These are phyloP conservation scores for Biancaea sappan DNA, from an alignment of 306 rosid species.

Conservation along the genomic window DNA sequence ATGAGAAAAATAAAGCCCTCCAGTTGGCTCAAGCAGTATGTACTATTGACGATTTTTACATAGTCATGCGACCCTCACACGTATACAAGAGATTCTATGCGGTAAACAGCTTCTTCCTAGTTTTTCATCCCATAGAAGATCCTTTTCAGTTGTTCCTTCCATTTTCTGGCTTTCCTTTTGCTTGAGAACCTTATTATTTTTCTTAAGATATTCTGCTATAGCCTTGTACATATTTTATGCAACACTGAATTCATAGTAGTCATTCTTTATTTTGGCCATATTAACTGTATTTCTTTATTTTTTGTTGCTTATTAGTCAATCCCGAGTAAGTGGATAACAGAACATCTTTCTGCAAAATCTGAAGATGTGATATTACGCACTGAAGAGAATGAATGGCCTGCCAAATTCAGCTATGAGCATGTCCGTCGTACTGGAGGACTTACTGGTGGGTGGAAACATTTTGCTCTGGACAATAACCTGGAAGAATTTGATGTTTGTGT, in stretches of 20 bases:
- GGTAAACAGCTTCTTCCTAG: conserved; percentile 47
- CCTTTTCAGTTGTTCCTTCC: neutral
- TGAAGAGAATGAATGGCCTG: conserved; percentile 46
- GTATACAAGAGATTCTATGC: conserved; percentile 68
- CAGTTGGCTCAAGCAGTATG: conserved; percentile 54
- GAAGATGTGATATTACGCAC: conserved; percentile 58
- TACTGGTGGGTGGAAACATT: conserved; percentile 67
- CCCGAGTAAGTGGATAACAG: conserved; percentile 46
- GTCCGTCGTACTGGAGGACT: conserved; percentile 54
- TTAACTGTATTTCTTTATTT: neutral
- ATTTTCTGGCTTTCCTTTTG: neutral
- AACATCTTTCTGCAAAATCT: conserved; percentile 30
- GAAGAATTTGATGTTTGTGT: conserved; percentile 71
- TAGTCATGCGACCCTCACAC: conserved; percentile 66
- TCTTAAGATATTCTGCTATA: neutral
- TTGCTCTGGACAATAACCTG: conserved; percentile 60
- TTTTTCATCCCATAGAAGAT: neutral
- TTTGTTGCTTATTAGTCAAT: conserved; percentile 42
- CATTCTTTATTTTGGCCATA: neutral
- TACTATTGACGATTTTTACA: conserved; percentile 25
- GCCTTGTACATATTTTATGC: neutral
- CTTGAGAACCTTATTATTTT: conserved; percentile 9
- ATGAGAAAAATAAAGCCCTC: conserved; percentile 43
- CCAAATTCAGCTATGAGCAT: conserved; percentile 39
- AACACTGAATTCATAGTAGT: neutral